Percentiles rank a stretch among this genome's conserved stretches.
phyloP scores from a whole-genome alignment of 2,329 filamentous ascomycete species.

The Penicillium oxalicum region DNA sequence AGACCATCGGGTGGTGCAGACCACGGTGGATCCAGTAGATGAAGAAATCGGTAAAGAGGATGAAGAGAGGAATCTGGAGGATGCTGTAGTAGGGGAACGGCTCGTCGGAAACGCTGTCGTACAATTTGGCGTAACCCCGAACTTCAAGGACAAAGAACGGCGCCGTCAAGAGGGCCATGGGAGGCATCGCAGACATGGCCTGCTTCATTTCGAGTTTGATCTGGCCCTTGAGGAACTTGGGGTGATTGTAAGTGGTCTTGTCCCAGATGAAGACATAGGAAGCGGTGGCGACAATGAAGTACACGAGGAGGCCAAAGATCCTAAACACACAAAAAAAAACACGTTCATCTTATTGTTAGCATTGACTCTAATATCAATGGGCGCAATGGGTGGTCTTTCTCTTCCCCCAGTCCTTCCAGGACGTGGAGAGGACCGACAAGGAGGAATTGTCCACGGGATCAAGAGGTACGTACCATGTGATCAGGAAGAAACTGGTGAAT shows the following conservation, averaged over 20 bases:
- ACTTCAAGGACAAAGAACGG: slow-evolving; percentile 79
- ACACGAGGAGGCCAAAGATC: slow-evolving; percentile 77
- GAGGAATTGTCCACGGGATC: not conserved
- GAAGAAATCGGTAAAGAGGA: slow-evolving; percentile 79
- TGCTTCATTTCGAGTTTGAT: slow-evolving; percentile 79
- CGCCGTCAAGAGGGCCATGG: slow-evolving; percentile 75
- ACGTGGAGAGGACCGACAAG: not conserved
- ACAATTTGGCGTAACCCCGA: slow-evolving; percentile 77
- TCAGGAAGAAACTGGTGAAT: slow-evolving; percentile 66
- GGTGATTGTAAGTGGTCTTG: slow-evolving; percentile 80
- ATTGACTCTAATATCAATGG: too few relatives aligned
- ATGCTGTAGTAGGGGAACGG: slow-evolving; percentile 73
- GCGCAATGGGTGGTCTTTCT: too few relatives aligned
- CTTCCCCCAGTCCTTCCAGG: not conserved
- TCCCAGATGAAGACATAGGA: slow-evolving; percentile 90
- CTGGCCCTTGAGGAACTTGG: slow-evolving; percentile 93
- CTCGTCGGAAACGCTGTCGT: slow-evolving; percentile 69
- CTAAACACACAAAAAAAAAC: slow-evolving; percentile 42
- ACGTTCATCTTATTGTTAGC: too few relatives aligned
- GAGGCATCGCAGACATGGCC: slow-evolving; percentile 67
- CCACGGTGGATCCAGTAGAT: slow-evolving; percentile 91
- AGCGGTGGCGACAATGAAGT: slow-evolving; percentile 75
- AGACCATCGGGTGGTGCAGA: slow-evolving; percentile 71
- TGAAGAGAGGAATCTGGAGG: slow-evolving; percentile 80
- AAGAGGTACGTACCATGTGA: slow-evolving; percentile 65